Conservation (phyloP, 768 basidiomycete species). For the Rhodotorula toruloides region DNA sequence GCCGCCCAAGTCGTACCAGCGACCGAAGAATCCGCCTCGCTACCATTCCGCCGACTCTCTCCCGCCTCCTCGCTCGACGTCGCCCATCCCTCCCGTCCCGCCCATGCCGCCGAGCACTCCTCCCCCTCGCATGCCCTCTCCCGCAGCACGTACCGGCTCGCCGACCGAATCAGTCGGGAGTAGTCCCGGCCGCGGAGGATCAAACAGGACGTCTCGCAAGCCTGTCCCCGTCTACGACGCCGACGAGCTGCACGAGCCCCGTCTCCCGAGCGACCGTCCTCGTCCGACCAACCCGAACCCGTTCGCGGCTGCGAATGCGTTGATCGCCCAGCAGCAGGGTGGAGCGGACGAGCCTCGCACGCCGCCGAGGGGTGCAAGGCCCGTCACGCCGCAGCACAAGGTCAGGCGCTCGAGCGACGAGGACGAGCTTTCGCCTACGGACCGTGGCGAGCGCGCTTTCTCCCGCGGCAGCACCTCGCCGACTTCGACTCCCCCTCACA, state of each 20-base stretch:
- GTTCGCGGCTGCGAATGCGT: slow-evolving; percentile 14
- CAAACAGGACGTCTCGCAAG: slow-evolving; percentile 12
- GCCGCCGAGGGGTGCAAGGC: not conserved
- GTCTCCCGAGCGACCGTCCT: not conserved
- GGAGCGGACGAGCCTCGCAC: not conserved
- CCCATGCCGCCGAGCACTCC: not conserved
- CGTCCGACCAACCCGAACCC: slow-evolving; percentile 25
- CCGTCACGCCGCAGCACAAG: not conserved
- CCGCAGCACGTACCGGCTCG: not conserved
- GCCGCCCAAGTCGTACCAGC: slow-evolving; percentile 26
- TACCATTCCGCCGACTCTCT: slow-evolving; percentile 1
- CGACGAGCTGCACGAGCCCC: not conserved
- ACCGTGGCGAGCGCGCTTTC: too few relatives aligned
- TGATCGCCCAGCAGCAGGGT: not conserved
- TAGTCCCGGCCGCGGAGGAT: not conserved
- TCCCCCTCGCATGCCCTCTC: not conserved
- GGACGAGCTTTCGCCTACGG: not conserved
- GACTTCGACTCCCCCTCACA: not conserved
- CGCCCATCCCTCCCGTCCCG: not conserved
- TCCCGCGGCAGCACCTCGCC: not conserved
- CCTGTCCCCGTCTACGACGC: slow-evolving; percentile 24
- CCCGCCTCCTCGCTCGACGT: not conserved
- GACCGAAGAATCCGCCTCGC: slow-evolving; percentile 25
- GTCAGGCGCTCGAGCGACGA: not conserved
- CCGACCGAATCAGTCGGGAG: slow-evolving; percentile 15